These are phyloP conservation scores for Thelephora ganbajun DNA, from an alignment of 768 basidiomycete species.

Conservation along the genomic window DNA sequence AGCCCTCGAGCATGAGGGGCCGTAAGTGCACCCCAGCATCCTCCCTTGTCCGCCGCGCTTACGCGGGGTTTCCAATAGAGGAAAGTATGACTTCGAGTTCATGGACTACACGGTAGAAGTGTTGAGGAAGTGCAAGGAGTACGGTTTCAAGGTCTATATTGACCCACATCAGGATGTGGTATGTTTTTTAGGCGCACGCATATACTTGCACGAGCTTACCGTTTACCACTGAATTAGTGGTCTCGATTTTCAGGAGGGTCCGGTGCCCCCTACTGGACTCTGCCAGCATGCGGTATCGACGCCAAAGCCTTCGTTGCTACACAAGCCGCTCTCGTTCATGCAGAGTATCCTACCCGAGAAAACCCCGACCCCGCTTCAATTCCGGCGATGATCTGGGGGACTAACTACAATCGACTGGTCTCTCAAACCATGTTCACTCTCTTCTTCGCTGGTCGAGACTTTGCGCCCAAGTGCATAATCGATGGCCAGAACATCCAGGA, in stretches of 20 bases:
- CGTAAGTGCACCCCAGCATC: constrained; percentile 45
- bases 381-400: constrained; percentile 95
- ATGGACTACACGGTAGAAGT: constrained; percentile 86
- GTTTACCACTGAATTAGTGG: constrained; percentile 39
- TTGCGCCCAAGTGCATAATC: constrained; percentile 82
- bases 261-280: constrained; percentile 90
- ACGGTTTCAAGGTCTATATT: constrained; percentile 85
- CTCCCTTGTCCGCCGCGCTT: background rate
- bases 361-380: constrained; percentile 54
- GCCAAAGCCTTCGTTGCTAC: constrained; percentile 78
- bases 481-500: constrained; percentile 90
- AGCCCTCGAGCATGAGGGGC: constrained; percentile 83
- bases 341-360: constrained; percentile 64
- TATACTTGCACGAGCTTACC: background rate
- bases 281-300: constrained; percentile 81
- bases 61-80: constrained; percentile 29
- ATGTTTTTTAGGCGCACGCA: constrained; percentile 19
- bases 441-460: constrained; percentile 84
- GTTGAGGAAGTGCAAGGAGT: constrained; percentile 81
- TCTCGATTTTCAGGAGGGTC: constrained; percentile 92
- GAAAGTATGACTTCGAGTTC: constrained; percentile 80
- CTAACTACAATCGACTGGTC: constrained; percentile 84
- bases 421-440: constrained; percentile 87
- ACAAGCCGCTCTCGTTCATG: constrained; percentile 75
- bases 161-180: constrained; percentile 96